These are phyloP conservation scores for Dryas octopetala DNA, from an alignment of 306 rosid species.

Conservation along the genomic window DNA sequence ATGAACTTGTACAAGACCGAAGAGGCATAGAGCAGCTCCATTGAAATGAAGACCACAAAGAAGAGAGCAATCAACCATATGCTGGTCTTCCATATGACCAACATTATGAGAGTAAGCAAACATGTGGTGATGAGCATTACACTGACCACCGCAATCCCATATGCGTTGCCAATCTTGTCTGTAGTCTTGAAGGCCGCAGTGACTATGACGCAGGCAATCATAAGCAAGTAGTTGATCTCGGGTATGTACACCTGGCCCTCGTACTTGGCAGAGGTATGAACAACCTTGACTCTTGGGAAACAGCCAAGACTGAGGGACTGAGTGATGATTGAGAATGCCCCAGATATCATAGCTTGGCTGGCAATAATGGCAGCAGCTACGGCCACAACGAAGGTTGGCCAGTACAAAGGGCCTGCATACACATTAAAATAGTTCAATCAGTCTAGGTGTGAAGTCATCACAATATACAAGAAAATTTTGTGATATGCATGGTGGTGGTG, in stretches of 20 bases:
- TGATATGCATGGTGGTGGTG: too few species aligned
- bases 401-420: conserved; percentile 55
- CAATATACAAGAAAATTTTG: too few species aligned
- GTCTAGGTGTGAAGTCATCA: background rate
- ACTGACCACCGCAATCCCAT: conserved; percentile 75
- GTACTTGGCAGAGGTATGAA: conserved; percentile 70
- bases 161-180: conserved; percentile 72
- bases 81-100: conserved; percentile 71
- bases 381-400: conserved; percentile 88
- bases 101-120: conserved; percentile 61
- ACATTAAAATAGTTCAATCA: background rate
- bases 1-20: conserved; percentile 63
- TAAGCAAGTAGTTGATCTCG: conserved; percentile 66
- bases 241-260: conserved; percentile 84
- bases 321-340: conserved; percentile 69
- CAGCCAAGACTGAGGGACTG: conserved; percentile 73
- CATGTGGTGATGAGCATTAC: conserved; percentile 68
- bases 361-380: conserved; percentile 80
- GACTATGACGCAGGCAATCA: conserved; percentile 64
- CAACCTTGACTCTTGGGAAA: conserved; percentile 77
- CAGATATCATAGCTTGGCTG: conserved; percentile 89
- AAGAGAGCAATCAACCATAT: conserved; percentile 53
- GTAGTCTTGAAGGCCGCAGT: conserved; percentile 68
- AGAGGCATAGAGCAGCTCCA: conserved; percentile 47
- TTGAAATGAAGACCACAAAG: conserved; percentile 36